Base-by-base conservation (phyloP, 352 stramenopile species). In the Pythium plurisporium region DNA sequence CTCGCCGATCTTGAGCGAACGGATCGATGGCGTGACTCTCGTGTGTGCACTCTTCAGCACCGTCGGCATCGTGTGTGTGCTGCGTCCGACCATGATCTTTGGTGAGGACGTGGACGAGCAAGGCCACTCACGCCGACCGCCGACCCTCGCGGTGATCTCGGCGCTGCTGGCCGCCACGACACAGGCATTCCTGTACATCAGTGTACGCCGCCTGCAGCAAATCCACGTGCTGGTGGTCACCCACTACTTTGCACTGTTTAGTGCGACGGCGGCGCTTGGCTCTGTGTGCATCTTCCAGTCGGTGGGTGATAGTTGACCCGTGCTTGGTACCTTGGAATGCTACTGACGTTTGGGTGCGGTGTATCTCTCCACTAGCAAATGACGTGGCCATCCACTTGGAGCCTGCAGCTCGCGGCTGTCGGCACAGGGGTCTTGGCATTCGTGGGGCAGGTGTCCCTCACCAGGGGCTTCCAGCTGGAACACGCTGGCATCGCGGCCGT, bases 381-480 rank as follows among this genome's bases (percentile, higher is more conserved):
- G 27, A 48, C 56, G 31, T 63, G 76, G 20, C 74, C 74, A 1
- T 59, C 65, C 10, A 72, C 74, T 12, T 60, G 60, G 17, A 10
- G 59, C 17, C 56, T 87, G 1, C 85, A 77, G 73, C 57, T 71
- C 52, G 64, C 70, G 2, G 73, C 78, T 30, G 31, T 83, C 5
- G 76, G 65, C 25, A 77, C 63, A 1, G 79, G 81, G 5, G 37
- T 68, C 15, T 53, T 70, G 20, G 62, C 59, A 1, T 92, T 88
- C 37, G 19, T 82, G 10, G 78, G 75, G 0, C 79, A 92, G 65
- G 40, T 85, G 30, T 71, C 72, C 26, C 65, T 92, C 31, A 89
- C 82, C 10, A 72, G 75, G 33, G 82, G 82, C 14, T 85, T 92
- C 43, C 79, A 92, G 49, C 60, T 88, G 5, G 82, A 89, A 42